Conservation (phyloP, 768 basidiomycete genomes). For the Lentinula edodes region DNA sequence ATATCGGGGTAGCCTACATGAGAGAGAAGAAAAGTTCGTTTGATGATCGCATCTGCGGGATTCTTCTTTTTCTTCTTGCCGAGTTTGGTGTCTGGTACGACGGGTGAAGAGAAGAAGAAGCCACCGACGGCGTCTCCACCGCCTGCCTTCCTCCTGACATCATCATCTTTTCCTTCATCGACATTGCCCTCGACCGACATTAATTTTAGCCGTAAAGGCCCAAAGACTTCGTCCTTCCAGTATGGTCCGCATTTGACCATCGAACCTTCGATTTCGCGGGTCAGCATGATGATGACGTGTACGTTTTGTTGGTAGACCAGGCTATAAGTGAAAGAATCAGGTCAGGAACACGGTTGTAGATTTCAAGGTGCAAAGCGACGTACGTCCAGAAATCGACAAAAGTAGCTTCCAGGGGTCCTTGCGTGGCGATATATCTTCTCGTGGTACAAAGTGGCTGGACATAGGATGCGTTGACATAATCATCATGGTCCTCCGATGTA, state of each 20-base stretch:
- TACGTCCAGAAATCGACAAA: conserved; percentile 94
- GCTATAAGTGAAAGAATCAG: conserved; percentile 28
- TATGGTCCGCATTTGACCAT: conserved; percentile 89
- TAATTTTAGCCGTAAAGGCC: conserved; percentile 58
- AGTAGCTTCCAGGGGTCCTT: conserved; percentile 88
- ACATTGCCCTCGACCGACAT: conserved; percentile 13
- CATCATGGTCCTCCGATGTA: conserved; percentile 49
- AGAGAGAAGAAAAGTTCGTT: conserved; percentile 63
- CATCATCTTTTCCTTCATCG: conserved; percentile 12
- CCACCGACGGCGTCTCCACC: conserved; percentile 16
- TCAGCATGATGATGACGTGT: conserved; percentile 95
- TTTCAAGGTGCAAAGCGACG: conserved; percentile 22
- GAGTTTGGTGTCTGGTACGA: conserved; percentile 3
- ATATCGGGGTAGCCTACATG: conserved; percentile 55
- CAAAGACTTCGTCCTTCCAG: conserved; percentile 71
- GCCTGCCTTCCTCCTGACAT: conserved; percentile 13
- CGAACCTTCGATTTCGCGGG: conserved; percentile 83
- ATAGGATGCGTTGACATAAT: conserved; percentile 95
- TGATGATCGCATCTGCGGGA: conserved; percentile 30
- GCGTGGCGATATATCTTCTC: conserved; percentile 89
- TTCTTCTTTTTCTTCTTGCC: not conserved
- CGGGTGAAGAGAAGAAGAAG: conserved; percentile 29
- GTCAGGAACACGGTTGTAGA: not conserved
- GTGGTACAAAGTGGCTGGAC: conserved; percentile 82
- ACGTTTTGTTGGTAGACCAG: conserved; percentile 94